Evolutionary conservation across 2,329 filamentous ascomycete genomes (phyloP).

Genomic region (Hypoxylon sp.): DNA sequence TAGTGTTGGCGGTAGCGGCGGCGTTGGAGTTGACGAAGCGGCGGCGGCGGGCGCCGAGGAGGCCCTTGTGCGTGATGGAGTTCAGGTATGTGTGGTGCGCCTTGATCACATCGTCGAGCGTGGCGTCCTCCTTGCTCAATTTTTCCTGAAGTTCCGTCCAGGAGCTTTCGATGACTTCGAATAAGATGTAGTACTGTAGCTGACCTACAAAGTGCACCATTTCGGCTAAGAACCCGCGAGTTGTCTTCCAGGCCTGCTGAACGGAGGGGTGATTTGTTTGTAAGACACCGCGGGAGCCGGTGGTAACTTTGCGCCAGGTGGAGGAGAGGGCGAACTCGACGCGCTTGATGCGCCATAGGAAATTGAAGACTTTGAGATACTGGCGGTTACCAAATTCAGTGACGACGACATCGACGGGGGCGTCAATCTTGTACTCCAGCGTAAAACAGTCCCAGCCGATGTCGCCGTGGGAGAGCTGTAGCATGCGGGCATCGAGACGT

Average conservation of each 20-base stretch:
- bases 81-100: conserved; percentile 93
- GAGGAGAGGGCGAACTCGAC: conserved; percentile 94
- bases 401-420: conserved; percentile 95
- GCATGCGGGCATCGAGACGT: conserved; percentile 95
- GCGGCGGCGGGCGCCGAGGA: conserved; percentile 79
- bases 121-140: conserved; percentile 87
- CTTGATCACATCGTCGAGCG: conserved; percentile 93
- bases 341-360: conserved; percentile 97
- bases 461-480: conserved; percentile 94
- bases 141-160: conserved; percentile 92
- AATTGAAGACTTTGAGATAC: conserved; percentile 99
- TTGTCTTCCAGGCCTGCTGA: conserved; percentile 87
- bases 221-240: conserved; percentile 89
- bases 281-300: conserved; percentile 91
- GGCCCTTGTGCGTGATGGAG: conserved; percentile 94
- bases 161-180: conserved; percentile 96
- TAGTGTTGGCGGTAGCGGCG: conserved; percentile 56
- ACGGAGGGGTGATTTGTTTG: conserved; percentile 79
- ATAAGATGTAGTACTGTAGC: conserved; percentile 97
- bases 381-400: conserved; percentile 96
- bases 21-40: conserved; percentile 60
- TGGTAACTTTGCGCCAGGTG: conserved; percentile 97
- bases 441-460: conserved; percentile 99
- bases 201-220: conserved; percentile 99
- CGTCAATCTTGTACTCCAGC: conserved; percentile 97